Evolutionary conservation across 441 rosid species (phyloP), one percentile per base, ranked within the genome.

Genomic region (Erodium moschatum): DNA sequence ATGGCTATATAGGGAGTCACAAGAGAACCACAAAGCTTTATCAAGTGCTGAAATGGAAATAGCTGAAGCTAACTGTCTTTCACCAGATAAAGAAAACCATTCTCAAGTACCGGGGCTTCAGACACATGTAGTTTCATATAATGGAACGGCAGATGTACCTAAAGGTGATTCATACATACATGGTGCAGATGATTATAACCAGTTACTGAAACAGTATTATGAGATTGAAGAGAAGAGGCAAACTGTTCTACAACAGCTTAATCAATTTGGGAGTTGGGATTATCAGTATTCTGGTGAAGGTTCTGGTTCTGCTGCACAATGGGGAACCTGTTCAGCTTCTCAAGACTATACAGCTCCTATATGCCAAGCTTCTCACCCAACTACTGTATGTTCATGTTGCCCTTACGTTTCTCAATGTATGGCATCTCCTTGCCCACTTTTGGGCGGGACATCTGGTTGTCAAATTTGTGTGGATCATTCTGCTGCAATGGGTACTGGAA

Each of bases 161-260:
- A 48, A 52, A 38, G 78, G 27, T 44, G 64, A 54, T 77, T 70
- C 67, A 0, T 64, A 68, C 71, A 42, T 72, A 61, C 83, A 80
- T 70, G 77, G 66, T 29, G 7, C 73, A 7, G 82, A 81, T 24
- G 83, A 76, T 54, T 83, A 82, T 75, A 82, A 85, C 68, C 76
- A 72, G 73, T 73, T 85, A 52, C 81, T 87, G 11, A 67, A 19
- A 24, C 77, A 84, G 75, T 87, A 87, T 75, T 81, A 85, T 72
- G 90, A 84, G 71, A 68, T 87, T 8, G 92, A 87, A 75, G 88
- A 83, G 70, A 81, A 81, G 83, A 83, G 83, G 74, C 85, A 81
- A 73, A 64, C 21, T 72, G 67, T 87, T 74, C 70, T 85, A 11
- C 78, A 79, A 69, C 82, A 76, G 73, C 82, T 85, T 69, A 42